Base-by-base conservation (phyloP, 305 asterid genomes). In the Euphrasia arctica region DNA sequence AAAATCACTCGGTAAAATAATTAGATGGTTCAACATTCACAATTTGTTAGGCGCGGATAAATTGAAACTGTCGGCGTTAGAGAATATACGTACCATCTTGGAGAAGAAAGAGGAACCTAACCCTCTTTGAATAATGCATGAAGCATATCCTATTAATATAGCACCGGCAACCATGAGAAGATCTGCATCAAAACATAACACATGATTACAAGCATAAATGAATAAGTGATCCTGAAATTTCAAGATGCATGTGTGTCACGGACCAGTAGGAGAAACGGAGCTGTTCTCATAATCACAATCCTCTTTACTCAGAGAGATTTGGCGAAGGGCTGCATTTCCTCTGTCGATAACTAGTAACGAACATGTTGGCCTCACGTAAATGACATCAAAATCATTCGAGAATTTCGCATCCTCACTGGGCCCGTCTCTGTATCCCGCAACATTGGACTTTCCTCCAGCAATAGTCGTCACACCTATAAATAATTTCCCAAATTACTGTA, bases 281-380 rank as follows among this genome's bases (percentile, higher is more conserved):
- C 83, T 88, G 79, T 83, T 58, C 70, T 83, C 84, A 12, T 78
- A 76, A 68, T 72, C 81, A 70, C 99, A 93, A 60, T 93, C 99
- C 75, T 93, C 99, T 65, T 79, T 83, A 69, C 80, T 79, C 12
- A 90, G 84, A 41, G 97, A 80, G 73, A 93, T 90, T 82, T 90
- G 90, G 68, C 97, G 89, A 73, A 93, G 95, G 54, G 99, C 99
- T 47, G 96, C 99, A 78, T 93, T 93, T 62, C 99, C 99, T 78
- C 97, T 80, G 74, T 93, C 99, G 65, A 90, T 73, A 65, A 93
- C 96, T 67, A 93, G 68, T 34, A 93, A 67, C 1, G 97, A 93
- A 75, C 99, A 93, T 60, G 97, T 86, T 45, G 84, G 71, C 68
- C 82, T 85, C 52, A 93, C 90, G 73, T 87, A 90, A 18, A 93